Base-by-base conservation (phyloP, 129 eudicot species). In the Dittrichia graveolens region DNA sequence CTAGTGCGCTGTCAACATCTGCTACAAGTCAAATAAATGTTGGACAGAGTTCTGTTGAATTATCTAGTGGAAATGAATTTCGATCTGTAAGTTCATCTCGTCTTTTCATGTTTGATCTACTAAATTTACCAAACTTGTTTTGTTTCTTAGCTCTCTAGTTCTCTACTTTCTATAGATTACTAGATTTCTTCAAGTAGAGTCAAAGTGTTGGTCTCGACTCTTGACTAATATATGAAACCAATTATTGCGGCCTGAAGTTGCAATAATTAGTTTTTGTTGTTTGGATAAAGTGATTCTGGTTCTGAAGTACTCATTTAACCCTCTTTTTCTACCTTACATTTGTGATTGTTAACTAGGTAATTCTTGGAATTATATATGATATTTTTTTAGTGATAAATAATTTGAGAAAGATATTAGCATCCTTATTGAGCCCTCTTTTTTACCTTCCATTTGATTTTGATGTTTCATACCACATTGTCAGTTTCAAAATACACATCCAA, bases 1-100 rank as follows among this genome's bases (percentile, higher is more conserved):
- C 63, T 5, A 42, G 68, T 52, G 67, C 81, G 47, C 60, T 55
- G 15, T 74, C 59, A 64, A 56, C 80, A 55, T 16, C 80, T 41
- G 89, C 64, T 55, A 65, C 80, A 41, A 76, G 78, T 72, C 79
- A 76, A 61, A 49, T 66, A 50, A 60, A 42, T 69, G 71, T 31
- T 47, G 84, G 76, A 16, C 83, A 47, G 69, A 73, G 70, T 58
- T 24, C 75, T 44, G 58, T 53, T 53, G 89, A 81, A 44, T 48
- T 79, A 59, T 55, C 65, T 63, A 68, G 64, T 45, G 46, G 61
- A 55, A 76, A 65, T 58, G 92, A 85, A 45, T 55, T 19, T 61
- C 83, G 56, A 45, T 24, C 67, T 4, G 91, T 85, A 81, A 80
- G 95, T 83, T 60, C 48, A 39, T 65, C 67, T 60, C 48, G 31